Base-by-base conservation (phyloP, 495 filamentous ascomycete species). In the Lasiosphaeria miniovina region DNA sequence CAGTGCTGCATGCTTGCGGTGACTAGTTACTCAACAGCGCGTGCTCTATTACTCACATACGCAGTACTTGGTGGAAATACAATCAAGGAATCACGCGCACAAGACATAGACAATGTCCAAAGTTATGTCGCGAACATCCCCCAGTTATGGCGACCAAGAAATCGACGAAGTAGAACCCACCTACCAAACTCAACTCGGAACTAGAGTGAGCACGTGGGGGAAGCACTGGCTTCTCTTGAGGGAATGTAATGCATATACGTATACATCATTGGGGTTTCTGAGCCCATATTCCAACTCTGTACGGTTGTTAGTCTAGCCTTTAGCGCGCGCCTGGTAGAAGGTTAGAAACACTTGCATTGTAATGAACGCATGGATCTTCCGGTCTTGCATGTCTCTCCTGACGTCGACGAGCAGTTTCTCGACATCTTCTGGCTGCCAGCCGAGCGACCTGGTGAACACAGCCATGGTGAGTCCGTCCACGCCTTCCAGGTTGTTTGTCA, bases 351-450 rank as follows among this genome's bases (percentile, higher is more conserved):
- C 76, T 73, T 60, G 77, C 75, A 79, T 68, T 3, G 70, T 69
- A 45, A 74, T 69, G 62, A 75, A 82, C 1, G 67, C 72, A 67
- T 85, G 81, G 36, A 80, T 71, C 6, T 68, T 74, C 36, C 72
- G 68, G 66, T 85, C 77, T 58, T 68, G 72, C 49, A 86, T 59
- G 56, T 84, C 43, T 46, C 43, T 7, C 83, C 35, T 76, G 31
- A 85, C 77, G 10, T 80, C 78, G 1, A 78, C 78, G 10, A 85
- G 65, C 49, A 84, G 67, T 3, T 75, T 71, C 63, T 86, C 77
- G 33, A 86, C 76, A 45, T 82, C 75, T 48, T 72, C 67, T 8
- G n/a, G 62, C 38, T 10, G 71, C 81, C 79, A 85, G 0, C 81
- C 81, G 24, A 83, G 71, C 24, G 72, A 67, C 5, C 75, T 73